Evolutionary conservation across 148 eudicot genomes (phyloP).

Genomic region (Vaccinium corymbosum): DNA sequence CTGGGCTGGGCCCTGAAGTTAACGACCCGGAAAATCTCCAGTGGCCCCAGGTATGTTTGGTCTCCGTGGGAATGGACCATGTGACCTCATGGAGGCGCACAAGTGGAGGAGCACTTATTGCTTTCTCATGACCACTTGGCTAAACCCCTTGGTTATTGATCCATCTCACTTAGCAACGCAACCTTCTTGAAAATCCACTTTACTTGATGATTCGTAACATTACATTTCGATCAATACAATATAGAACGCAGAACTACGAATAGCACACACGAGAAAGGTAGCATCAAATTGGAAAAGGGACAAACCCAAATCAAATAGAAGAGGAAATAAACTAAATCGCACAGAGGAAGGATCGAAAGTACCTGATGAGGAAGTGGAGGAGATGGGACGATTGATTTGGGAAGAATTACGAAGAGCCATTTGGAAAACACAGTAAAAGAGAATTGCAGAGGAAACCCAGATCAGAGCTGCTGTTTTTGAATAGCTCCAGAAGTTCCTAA

Average conservation of each 20-base stretch:
- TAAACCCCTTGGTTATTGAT: too few species aligned
- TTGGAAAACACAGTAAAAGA: slow-evolving; percentile 45
- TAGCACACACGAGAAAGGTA: neutral
- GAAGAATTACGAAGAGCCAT: slow-evolving; percentile 50
- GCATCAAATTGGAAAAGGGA: neutral
- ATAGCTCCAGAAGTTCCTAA: slow-evolving; percentile 30
- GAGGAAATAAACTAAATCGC: neutral
- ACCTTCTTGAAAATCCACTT: neutral
- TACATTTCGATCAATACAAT: neutral
- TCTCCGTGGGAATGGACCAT: too few species aligned
- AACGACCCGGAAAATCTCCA: too few species aligned
- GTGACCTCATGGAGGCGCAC: too few species aligned
- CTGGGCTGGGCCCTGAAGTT: too few species aligned
- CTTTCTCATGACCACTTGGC: too few species aligned
- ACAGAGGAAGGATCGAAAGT: neutral
- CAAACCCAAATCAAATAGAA: neutral
- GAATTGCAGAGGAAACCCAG: slow-evolving; percentile 53
- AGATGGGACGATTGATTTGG: neutral
- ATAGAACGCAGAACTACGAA: neutral
- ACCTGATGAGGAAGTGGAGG: slow-evolving; percentile 38
- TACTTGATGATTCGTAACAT: neutral
- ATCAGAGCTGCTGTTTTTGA: slow-evolving; percentile 35
- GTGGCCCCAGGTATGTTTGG: too few species aligned
- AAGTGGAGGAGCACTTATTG: too few species aligned
- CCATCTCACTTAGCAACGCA: neutral